A percentile compares a stretch with the other conserved stretches of the same genome.
Conservation (phyloP, 495 filamentous ascomycete species). For the Arthonia radiata region DNA sequence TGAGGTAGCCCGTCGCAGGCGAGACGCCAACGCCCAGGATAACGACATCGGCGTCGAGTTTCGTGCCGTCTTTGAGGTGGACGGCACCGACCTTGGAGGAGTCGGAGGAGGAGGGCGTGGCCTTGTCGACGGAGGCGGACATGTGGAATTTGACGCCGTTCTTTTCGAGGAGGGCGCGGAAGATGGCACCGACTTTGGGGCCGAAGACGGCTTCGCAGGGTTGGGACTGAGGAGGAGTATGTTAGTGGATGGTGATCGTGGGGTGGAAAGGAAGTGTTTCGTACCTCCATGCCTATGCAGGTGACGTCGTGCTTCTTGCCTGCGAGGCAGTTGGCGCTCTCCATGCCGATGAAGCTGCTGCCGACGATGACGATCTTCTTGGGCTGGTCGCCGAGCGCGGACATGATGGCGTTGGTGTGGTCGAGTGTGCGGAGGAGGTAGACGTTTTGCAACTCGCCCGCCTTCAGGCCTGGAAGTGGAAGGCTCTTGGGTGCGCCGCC, state of each 20-base stretch:
- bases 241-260: too few relatives aligned
- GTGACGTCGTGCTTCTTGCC: constrained; percentile 53
- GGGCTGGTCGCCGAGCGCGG: constrained; percentile 49
- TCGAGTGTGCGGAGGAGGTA: constrained; percentile 55
- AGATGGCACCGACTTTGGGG: constrained; percentile 50
- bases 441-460: constrained; percentile 47
- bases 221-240: too few relatives aligned
- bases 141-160: constrained; percentile 75
- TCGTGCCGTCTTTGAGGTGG: constrained; percentile 63
- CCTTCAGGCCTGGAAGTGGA: constrained; percentile 59
- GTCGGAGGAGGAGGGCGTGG: constrained; percentile 37
- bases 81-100: constrained; percentile 52
- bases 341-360: constrained; percentile 90
- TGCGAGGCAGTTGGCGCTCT: constrained; percentile 57
- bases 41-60: constrained; percentile 67
- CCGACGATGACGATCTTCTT: constrained; percentile 88
- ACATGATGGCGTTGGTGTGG: constrained; percentile 50
- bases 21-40: constrained; percentile 74
- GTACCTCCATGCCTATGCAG: constrained; percentile 80
- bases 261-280: too few relatives aligned
- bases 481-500: constrained; percentile 60
- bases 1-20: constrained; percentile 70
- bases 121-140: constrained; percentile 55
- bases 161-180: constrained; percentile 52
- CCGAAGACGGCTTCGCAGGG: constrained; percentile 82